Conservation (phyloP, 495 filamentous ascomycete genomes). For the Aspergillus coremiiformis region DNA sequence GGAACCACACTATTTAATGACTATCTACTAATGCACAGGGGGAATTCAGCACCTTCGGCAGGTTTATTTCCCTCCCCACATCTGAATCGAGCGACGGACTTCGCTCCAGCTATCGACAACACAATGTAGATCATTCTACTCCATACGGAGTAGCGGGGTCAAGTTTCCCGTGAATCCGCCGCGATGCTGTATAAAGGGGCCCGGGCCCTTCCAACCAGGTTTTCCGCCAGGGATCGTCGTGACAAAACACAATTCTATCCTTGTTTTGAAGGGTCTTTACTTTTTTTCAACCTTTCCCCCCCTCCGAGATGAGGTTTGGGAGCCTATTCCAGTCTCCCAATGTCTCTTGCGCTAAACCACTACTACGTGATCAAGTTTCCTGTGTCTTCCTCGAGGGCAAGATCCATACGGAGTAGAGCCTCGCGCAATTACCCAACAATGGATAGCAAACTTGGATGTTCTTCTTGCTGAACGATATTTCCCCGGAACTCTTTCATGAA, state of each 20-base stretch:
- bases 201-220: background rate
- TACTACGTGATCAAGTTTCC: slow-evolving; percentile 34
- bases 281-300: too few relatives aligned
- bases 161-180: background rate
- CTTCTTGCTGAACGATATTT: slow-evolving; percentile 18
- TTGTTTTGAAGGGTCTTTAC: too few relatives aligned
- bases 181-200: background rate
- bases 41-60: background rate
- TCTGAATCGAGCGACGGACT: background rate
- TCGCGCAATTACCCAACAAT: slow-evolving; percentile 28
- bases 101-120: background rate
- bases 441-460: slow-evolving; percentile 25
- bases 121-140: too few relatives aligned
- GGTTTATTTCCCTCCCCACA: background rate
- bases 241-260: background rate
- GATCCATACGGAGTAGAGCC: slow-evolving; percentile 19
- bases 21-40: too few relatives aligned
- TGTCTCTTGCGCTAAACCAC: slow-evolving; percentile 17
- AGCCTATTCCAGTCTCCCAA: background rate
- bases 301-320: too few relatives aligned
- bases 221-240: background rate
- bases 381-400: slow-evolving; percentile 11
- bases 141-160: too few relatives aligned
- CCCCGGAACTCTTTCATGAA: slow-evolving; percentile 40
- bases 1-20: background rate